Percentiles rank a stretch among this genome's conserved stretches.
phyloP scores from a whole-genome alignment of 306 rosid genomes.

The Inga leiocalycina region DNA sequence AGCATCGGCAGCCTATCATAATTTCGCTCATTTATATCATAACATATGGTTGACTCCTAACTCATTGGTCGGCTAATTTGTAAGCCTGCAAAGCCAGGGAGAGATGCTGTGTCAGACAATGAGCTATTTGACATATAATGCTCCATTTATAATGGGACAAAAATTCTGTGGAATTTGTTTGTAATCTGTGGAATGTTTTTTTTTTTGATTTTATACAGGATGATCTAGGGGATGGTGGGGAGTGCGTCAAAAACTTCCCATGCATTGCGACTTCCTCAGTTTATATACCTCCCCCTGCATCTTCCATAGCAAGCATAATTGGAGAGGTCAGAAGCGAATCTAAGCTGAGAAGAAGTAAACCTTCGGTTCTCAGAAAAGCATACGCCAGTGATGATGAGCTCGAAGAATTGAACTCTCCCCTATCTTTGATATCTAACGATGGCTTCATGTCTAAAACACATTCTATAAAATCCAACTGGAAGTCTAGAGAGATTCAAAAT shows the following conservation, averaged over 20 bases:
- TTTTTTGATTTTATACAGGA: slow-evolving; percentile 43
- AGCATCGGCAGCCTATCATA: not conserved
- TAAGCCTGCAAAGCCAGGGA: not conserved
- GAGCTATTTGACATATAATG: not conserved
- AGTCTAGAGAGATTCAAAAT: slow-evolving; percentile 39
- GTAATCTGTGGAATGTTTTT: not conserved
- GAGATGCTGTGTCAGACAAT: not conserved
- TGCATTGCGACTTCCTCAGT: slow-evolving; percentile 56
- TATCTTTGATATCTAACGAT: slow-evolving; percentile 50
- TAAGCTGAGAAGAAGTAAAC: slow-evolving; percentile 64
- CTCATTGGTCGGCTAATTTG: not conserved
- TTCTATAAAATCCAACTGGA: slow-evolving; percentile 42
- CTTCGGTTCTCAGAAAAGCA: slow-evolving; percentile 66
- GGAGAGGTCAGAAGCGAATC: slow-evolving; percentile 61
- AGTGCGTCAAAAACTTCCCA: slow-evolving; percentile 48
- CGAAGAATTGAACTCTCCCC: slow-evolving; percentile 68
- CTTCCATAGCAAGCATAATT: slow-evolving; percentile 48
- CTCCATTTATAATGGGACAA: not conserved
- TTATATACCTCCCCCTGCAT: slow-evolving; percentile 58
- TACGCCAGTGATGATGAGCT: slow-evolving; percentile 85
- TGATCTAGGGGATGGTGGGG: slow-evolving; percentile 44
- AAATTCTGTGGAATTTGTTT: not conserved
- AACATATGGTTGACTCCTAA: not conserved
- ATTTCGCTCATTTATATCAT: not conserved
- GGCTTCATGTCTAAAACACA: slow-evolving; percentile 42